These are phyloP conservation scores for Mycena citricolor DNA, from an alignment of 1,284 basidiomycete genomes.

Conservation along the genomic window DNA sequence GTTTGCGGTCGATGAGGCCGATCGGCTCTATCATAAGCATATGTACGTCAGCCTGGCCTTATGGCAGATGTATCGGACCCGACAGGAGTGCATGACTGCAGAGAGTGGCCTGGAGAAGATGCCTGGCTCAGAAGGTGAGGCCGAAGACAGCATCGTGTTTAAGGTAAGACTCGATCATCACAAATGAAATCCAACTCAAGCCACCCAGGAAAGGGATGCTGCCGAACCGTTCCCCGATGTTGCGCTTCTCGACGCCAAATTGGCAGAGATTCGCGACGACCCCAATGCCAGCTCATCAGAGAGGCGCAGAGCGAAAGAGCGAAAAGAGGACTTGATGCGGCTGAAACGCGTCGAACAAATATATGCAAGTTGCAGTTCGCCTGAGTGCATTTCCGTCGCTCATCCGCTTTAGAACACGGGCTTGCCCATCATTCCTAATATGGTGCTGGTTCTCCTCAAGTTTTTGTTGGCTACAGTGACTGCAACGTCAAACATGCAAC, in stretches of 20 bases:
- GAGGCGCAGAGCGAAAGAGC: constrained; percentile 64
- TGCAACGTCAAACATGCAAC: constrained; percentile 60
- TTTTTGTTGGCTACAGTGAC: constrained; percentile 87
- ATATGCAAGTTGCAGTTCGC: constrained; percentile 62
- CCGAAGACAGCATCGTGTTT: too few species aligned
- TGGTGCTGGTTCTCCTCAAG: constrained; percentile 89
- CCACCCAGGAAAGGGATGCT: constrained; percentile 57
- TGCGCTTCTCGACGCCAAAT: constrained; percentile 67
- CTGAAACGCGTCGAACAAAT: constrained; percentile 87
- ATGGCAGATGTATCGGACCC: constrained; percentile 92
- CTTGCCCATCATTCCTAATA: constrained; percentile 79
- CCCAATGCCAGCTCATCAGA: too few species aligned
- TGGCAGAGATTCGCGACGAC: constrained; percentile 64
- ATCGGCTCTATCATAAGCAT: constrained; percentile 86
- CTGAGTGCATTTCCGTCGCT: not conserved
- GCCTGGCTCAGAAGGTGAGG: constrained; percentile 60
- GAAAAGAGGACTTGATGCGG: constrained; percentile 77
- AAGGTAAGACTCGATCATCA: too few species aligned
- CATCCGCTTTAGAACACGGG: constrained; percentile 62
- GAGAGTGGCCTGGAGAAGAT: constrained; percentile 89
- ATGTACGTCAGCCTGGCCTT: constrained; percentile 89
- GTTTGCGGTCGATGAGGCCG: constrained; percentile 94
- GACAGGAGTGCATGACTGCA: constrained; percentile 92
- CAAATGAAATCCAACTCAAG: constrained; percentile 12
- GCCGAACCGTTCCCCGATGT: constrained; percentile 67